phyloP scores from a whole-genome alignment of 805 yeast species.

The Candida broadrunensis region DNA sequence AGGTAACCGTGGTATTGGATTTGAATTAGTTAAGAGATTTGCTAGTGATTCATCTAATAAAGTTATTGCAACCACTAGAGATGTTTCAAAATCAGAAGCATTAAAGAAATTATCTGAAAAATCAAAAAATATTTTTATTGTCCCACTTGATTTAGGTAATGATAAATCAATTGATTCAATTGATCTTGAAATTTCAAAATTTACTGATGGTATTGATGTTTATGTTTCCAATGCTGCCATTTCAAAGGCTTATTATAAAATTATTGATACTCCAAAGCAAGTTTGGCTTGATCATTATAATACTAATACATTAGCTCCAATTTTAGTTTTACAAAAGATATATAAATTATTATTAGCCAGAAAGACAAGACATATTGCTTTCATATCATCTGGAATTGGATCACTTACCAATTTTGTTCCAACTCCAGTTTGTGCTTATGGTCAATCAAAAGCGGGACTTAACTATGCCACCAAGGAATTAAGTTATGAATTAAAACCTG shows the following conservation, averaged over 20 bases:
- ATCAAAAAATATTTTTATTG: conserved; percentile 8
- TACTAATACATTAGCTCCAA: not conserved
- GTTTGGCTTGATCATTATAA: not conserved
- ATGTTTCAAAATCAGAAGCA: conserved; percentile 21
- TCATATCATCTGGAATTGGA: not conserved
- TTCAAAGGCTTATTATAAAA: not conserved
- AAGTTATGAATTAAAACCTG: conserved; percentile 18
- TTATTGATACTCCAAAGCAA: not conserved
- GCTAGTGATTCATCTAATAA: conserved; percentile 17
- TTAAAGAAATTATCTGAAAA: conserved; percentile 7
- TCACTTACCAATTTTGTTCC: not conserved
- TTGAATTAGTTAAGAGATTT: conserved; percentile 25
- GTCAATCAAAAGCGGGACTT: conserved; percentile 36
- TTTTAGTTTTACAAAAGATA: not conserved
- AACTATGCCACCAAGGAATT: conserved; percentile 25
- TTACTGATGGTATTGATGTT: conserved; percentile 31
- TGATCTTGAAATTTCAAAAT: conserved; percentile 7
- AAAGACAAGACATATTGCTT: not conserved
- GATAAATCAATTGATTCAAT: conserved; percentile 13
- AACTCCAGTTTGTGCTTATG: conserved; percentile 17
- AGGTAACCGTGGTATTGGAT: conserved; percentile 43
- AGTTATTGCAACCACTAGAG: conserved; percentile 40
- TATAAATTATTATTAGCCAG: not conserved
- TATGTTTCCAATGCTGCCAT: conserved; percentile 33
- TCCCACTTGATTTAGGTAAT: conserved; percentile 12